Evolutionary conservation across 2,329 filamentous ascomycete species (phyloP), one percentile per base, ranked within the genome.

Genomic region (Diaporthe velutina): DNA sequence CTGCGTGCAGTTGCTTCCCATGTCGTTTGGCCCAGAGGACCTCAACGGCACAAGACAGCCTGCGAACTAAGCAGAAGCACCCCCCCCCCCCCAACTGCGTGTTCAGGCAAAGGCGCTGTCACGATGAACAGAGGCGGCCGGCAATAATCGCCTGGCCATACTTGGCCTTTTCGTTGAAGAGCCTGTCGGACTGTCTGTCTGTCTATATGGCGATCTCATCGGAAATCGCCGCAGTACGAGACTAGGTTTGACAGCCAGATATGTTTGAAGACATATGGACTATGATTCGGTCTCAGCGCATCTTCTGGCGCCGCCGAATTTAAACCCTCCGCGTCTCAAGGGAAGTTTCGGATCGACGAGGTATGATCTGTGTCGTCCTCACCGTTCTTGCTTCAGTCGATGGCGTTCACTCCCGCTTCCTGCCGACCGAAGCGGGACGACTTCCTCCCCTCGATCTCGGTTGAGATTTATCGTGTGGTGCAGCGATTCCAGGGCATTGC

Each of bases 1-100:
- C 6, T 74, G 40, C 48, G 42, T 57, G n/a, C 55, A 94, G 92
- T 84, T 94, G 74, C 86, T 94, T 50, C 92, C 92, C 19, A 67
- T 81, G 50, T 81, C 80, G 2, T 79, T 79, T 60, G 78, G 78
- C 1, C 78, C 78, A 30, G 78, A 79, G 66, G 50, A 72, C 57
- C 48, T 74, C 33, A 33, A 71, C 30, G 50, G 74, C 73, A 45
- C 60, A 70, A 58, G 73, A 70, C n/a, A 66, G 57, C 57, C 54
- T 60, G 48, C 70, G 33, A 70, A 50, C 13, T 42, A 64, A 42
- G 17, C 70, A 19, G 25, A 25, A 13, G 4, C 33, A 35, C 6
- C 33, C 22, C 17, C 38, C 33, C 25, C 6, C 33, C 22, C 17
- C 38, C 30, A 22, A 25, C 30, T 35, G 13, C 22, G 12, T 28